phyloP scores from a whole-genome alignment of 2,329 filamentous ascomycete species.

The Alternaria conjuncta region DNA sequence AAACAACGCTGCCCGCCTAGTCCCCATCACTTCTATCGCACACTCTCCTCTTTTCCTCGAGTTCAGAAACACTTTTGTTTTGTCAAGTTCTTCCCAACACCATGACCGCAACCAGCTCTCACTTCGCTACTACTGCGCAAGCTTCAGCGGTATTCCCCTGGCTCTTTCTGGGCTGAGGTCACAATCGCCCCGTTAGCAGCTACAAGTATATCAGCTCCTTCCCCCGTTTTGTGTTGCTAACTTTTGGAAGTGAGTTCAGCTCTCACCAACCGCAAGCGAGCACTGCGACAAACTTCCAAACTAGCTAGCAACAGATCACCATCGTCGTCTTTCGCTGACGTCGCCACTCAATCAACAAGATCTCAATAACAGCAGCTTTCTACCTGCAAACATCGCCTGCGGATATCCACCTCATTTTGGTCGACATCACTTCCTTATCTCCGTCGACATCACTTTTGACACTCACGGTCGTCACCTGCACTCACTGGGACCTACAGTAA shows the following conservation, averaged over 20 bases:
- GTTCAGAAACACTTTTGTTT: not conserved
- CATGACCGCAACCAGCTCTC: not conserved
- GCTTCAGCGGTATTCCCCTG: not conserved
- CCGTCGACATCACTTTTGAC: not conserved
- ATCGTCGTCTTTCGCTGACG: not conserved
- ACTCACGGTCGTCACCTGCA: not conserved
- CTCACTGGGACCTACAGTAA: not conserved
- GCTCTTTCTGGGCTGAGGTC: not conserved
- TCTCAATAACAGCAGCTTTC: no score
- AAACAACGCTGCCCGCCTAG: not conserved
- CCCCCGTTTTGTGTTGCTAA: not conserved
- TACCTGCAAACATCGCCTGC: not conserved
- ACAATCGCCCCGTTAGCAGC: not conserved
- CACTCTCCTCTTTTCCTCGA: not conserved
- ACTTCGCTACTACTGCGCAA: not conserved
- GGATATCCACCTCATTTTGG: not conserved
- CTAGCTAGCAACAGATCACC: not conserved
- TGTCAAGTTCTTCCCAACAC: not conserved
- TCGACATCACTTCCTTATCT: not conserved
- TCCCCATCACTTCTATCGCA: slow-evolving; percentile 1
- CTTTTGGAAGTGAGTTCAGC: not conserved
- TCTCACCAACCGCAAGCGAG: not conserved
- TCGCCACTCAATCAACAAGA: no score
- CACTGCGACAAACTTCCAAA: not conserved
- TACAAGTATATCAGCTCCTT: not conserved